Evolutionary conservation across 192 early-diverging fungal genomes (phyloP).

Genomic region (Cetraspora pellucida): DNA sequence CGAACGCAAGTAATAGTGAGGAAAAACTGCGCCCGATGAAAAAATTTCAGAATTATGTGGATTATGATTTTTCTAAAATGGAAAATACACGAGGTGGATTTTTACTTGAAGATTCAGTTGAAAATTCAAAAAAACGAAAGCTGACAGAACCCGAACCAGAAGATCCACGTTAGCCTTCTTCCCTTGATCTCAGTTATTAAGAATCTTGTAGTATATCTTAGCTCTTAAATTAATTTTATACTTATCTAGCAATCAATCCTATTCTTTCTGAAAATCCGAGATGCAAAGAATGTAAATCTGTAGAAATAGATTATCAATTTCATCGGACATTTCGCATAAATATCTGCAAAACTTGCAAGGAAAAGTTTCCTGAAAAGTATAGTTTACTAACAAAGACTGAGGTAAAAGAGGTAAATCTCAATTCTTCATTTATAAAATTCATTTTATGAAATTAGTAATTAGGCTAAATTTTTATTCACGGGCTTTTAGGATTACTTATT

Average conservation of each 20-base stretch:
- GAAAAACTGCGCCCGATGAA: slow-evolving; percentile 36
- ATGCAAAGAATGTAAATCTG: slow-evolving; percentile 81
- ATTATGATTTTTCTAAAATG: slow-evolving; percentile 88
- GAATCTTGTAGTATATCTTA: neutral
- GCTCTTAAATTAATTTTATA: slow-evolving; percentile 29
- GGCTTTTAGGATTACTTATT: slow-evolving; percentile 83
- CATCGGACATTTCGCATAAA: slow-evolving; percentile 69
- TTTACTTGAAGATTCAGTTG: slow-evolving; percentile 60
- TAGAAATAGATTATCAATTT: slow-evolving; percentile 81
- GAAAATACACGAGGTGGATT: slow-evolving; percentile 89
- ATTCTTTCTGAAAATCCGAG: slow-evolving; percentile 61
- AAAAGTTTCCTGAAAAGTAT: slow-evolving; percentile 81
- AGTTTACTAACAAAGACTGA: slow-evolving; percentile 96
- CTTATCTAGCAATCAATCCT: slow-evolving; percentile 46
- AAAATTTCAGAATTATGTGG: slow-evolving; percentile 51
- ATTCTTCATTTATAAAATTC: neutral
- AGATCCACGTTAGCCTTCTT: slow-evolving; percentile 53
- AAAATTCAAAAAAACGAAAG: slow-evolving; percentile 38
- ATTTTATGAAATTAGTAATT: neutral
- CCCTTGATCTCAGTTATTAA: neutral
- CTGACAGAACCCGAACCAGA: slow-evolving; percentile 43
- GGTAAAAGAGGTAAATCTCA: slow-evolving; percentile 64
- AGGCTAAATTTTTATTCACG: neutral
- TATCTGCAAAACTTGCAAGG: slow-evolving; percentile 80
- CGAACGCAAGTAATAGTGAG: neutral